Percentiles rank a stretch among this genome's conserved stretches.
Evolutionary conservation across 805 yeast species (phyloP).

Genomic region (Diddensiella caesifluorescens): DNA sequence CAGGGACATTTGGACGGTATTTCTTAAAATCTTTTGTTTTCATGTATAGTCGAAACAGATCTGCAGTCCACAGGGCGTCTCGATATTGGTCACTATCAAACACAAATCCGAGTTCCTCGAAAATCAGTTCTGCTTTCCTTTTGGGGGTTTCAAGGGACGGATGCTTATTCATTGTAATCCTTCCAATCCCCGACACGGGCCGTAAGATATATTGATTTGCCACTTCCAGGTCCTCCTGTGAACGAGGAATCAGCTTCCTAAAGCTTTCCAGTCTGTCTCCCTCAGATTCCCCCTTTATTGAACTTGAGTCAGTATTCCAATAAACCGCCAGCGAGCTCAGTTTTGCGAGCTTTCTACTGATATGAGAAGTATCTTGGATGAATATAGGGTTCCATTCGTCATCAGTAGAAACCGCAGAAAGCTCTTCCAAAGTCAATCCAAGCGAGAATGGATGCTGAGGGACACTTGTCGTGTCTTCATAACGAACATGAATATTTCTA

Average conservation of each 20-base stretch:
- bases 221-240: neutral
- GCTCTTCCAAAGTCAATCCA: constrained; percentile 77
- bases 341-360: constrained; percentile 72
- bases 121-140: constrained; percentile 65
- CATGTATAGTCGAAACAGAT: constrained; percentile 71
- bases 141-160: constrained; percentile 51
- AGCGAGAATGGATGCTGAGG: constrained; percentile 74
- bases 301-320: constrained; percentile 66
- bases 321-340: constrained; percentile 71
- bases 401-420: constrained; percentile 89
- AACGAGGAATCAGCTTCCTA: constrained; percentile 20
- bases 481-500: constrained; percentile 84
- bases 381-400: constrained; percentile 80
- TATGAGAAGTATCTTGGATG: constrained; percentile 59
- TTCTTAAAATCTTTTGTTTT: constrained; percentile 71
- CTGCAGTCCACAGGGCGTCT: constrained; percentile 73
- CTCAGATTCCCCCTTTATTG: constrained; percentile 43
- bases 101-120: constrained; percentile 84
- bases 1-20: constrained; percentile 53
- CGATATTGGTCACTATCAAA: constrained; percentile 81
- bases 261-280: constrained; percentile 37
- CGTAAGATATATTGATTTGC: constrained; percentile 46
- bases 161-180: constrained; percentile 66
- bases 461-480: constrained; percentile 67
- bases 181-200: constrained; percentile 89